Evolutionary conservation across 2,329 filamentous ascomycete genomes (phyloP).

Genomic region (Tothia fuscella): DNA sequence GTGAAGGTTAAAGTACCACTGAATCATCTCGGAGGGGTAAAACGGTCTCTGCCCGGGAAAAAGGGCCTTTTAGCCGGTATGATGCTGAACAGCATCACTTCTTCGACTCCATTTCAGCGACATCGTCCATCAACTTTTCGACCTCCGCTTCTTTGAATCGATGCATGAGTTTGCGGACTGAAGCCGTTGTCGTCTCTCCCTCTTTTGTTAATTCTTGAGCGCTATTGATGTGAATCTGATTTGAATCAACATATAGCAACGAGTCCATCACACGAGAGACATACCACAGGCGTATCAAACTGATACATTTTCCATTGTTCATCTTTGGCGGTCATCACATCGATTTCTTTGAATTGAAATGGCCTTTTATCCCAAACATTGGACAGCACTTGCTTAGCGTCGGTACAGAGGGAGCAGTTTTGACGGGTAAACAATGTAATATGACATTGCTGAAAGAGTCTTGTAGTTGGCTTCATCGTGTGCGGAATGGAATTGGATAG

Average conservation of each 20-base stretch:
- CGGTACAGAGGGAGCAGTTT: conserved; percentile 58
- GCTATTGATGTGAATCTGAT: conserved; percentile 51
- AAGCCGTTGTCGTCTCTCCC: conserved; percentile 39
- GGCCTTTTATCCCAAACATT: conserved; percentile 54
- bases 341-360: conserved; percentile 57
- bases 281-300: conserved; percentile 70
- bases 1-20: background rate
- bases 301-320: conserved; percentile 65
- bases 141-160: conserved; percentile 58
- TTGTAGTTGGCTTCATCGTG: conserved; percentile 3
- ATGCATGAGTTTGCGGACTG: conserved; percentile 66
- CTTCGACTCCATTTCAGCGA: too few species aligned
- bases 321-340: conserved; percentile 52
- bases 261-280: conserved; percentile 11
- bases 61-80: too few species aligned
- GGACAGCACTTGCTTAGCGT: conserved; percentile 56
- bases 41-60: too few species aligned
- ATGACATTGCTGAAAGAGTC: conserved; percentile 22
- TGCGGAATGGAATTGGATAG: background rate
- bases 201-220: conserved; percentile 34
- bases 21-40: too few species aligned
- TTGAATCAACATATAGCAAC: conserved; percentile 5
- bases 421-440: conserved; percentile 66
- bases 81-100: too few species aligned
- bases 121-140: conserved; percentile 53